These are phyloP conservation scores for Phoma sp. DNA, from an alignment of 2,329 filamentous ascomycete species.

Conservation along the genomic window DNA sequence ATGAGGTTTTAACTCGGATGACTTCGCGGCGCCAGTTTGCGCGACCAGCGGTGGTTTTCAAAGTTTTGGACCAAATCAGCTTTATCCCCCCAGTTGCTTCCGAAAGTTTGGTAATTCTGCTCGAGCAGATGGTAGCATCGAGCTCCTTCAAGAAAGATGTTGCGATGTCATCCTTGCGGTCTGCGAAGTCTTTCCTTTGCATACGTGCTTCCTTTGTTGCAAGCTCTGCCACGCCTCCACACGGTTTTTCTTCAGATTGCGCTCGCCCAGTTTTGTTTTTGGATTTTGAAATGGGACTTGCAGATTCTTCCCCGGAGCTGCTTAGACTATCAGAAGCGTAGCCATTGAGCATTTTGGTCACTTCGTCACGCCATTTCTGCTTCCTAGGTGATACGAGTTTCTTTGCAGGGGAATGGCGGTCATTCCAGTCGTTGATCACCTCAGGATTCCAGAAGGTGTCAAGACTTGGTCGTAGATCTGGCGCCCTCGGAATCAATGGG, in stretches of 20 bases:
- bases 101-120: conserved; percentile 64
- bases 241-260: conserved; percentile 14
- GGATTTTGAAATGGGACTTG: conserved; percentile 31
- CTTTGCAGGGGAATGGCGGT: conserved; percentile 45
- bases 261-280: conserved; percentile 15
- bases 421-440: conserved; percentile 46
- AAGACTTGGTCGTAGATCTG: conserved; percentile 42
- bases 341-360: conserved; percentile 36
- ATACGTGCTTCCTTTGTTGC: conserved; percentile 33
- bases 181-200: conserved; percentile 64
- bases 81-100: conserved; percentile 71
- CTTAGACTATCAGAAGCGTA: conserved; percentile 29
- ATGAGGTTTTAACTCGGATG: conserved; percentile 42
- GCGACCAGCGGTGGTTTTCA: conserved; percentile 77
- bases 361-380: conserved; percentile 40
- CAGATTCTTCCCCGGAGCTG: conserved; percentile 28
- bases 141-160: conserved; percentile 70
- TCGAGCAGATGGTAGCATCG: conserved; percentile 68
- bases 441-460: conserved; percentile 48
- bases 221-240: conserved; percentile 6
- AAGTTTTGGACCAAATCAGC: conserved; percentile 76
- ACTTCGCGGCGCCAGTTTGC: conserved; percentile 58
- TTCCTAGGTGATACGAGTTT: conserved; percentile 43
- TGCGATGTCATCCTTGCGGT: conserved; percentile 67
- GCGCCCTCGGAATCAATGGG: conserved; percentile 35